Percentiles rank a stretch among this genome's conserved stretches.
Evolutionary conservation across 805 yeast species (phyloP).

Genomic region (Clavispora fructus): DNA sequence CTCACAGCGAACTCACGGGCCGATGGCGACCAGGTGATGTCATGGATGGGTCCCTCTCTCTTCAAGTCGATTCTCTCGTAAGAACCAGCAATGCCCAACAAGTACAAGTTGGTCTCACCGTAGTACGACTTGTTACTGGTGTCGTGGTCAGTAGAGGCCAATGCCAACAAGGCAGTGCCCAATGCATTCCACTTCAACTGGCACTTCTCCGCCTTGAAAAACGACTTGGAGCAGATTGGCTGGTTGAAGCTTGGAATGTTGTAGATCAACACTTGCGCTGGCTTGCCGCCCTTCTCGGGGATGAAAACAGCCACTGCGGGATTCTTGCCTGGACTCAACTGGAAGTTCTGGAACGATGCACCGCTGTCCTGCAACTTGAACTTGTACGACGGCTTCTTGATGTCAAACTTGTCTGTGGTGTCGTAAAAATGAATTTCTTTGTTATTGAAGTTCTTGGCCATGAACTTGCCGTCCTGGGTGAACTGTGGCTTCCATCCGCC

Average conservation of each 20-base stretch:
- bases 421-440: conserved; percentile 67
- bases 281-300: conserved; percentile 83
- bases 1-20: conserved; percentile 96
- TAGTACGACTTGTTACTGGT: conserved; percentile 89
- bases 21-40: conserved; percentile 94
- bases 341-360: conserved; percentile 50
- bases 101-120: conserved; percentile 90
- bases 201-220: conserved; percentile 94
- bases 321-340: conserved; percentile 80
- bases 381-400: conserved; percentile 51
- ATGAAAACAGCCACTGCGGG: conserved; percentile 88
- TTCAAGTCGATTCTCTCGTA: conserved; percentile 85
- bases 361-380: conserved; percentile 49
- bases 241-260: conserved; percentile 69
- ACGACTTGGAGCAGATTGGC: conserved; percentile 79
- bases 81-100: conserved; percentile 87
- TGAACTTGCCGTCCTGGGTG: conserved; percentile 69
- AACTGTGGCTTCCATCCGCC: conserved; percentile 92
- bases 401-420: conserved; percentile 27
- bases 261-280: conserved; percentile 82
- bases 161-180: conserved; percentile 90
- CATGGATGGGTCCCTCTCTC: conserved; percentile 96
- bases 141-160: conserved; percentile 95
- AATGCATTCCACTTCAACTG: conserved; percentile 87
- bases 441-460: conserved; percentile 55